Evolutionary conservation across 2,329 filamentous ascomycete genomes (phyloP).

Genomic region (Hypoxylon sp.): DNA sequence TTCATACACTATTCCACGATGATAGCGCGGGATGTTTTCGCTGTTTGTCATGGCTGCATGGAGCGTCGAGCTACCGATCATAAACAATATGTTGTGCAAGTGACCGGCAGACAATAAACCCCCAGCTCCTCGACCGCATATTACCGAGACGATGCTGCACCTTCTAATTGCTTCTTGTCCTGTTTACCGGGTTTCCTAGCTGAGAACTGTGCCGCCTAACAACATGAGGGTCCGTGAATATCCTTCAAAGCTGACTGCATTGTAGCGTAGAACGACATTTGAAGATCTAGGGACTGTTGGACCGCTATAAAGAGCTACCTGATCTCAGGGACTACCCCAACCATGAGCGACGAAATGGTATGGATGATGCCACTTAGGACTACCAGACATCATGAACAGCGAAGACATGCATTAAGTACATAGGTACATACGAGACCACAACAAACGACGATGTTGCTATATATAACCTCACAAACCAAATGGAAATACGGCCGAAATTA

Average conservation of each 20-base stretch:
- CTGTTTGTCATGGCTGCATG: constrained; percentile 28
- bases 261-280: constrained; percentile 20
- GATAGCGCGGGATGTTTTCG: constrained; percentile 12
- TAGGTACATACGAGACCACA: constrained; percentile 1
- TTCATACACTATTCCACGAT: constrained; percentile 14
- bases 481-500: background rate
- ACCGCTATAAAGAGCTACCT: constrained; percentile 15
- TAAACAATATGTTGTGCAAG: constrained; percentile 29
- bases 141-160: constrained; percentile 33
- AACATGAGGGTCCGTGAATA: constrained; percentile 20
- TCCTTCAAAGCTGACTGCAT: constrained; percentile 17
- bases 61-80: constrained; percentile 12
- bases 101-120: constrained; percentile 15
- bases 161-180: constrained; percentile 18
- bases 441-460: background rate
- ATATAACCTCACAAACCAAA: background rate
- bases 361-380: constrained; percentile 4
- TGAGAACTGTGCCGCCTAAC: constrained; percentile 35
- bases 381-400: constrained; percentile 19
- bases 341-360: constrained; percentile 6
- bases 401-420: constrained; percentile 8
- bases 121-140: constrained; percentile 3
- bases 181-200: constrained; percentile 39
- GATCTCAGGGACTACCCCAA: constrained; percentile 16
- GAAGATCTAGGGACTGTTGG: constrained; percentile 30